A percentile compares a stretch with the other conserved stretches of the same genome.
These are phyloP conservation scores for Tetracladium setigerum DNA, from an alignment of 495 filamentous ascomycete genomes.

Conservation along the genomic window DNA sequence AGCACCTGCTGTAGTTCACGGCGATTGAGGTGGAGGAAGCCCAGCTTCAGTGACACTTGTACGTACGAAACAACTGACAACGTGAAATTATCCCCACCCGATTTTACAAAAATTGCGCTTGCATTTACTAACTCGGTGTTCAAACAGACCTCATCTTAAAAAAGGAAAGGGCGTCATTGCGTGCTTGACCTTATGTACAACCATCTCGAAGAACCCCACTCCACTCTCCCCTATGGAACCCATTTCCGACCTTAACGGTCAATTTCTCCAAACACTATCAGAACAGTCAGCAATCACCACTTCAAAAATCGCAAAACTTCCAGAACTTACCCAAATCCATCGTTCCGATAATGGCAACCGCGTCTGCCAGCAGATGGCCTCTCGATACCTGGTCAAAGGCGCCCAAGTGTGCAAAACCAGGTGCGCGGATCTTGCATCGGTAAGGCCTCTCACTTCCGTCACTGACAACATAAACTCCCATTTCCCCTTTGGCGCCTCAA, in stretches of 20 bases:
- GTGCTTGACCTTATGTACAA: conserved; percentile 18
- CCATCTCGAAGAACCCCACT: background rate
- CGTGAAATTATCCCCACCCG: too few species aligned
- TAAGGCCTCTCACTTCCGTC: conserved; percentile 96
- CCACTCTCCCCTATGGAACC: background rate
- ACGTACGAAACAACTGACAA: too few species aligned
- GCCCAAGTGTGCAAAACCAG: conserved; percentile 91
- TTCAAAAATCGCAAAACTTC: background rate
- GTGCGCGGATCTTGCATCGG: conserved; percentile 93
- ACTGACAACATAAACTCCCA: conserved; percentile 96
- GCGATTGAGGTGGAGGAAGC: too few species aligned
- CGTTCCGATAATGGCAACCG: conserved; percentile 92
- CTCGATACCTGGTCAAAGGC: conserved; percentile 89
- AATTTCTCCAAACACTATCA: conserved; percentile 55
- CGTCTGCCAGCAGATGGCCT: conserved; percentile 93
- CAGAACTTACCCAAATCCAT: conserved; percentile 65
- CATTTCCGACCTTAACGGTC: conserved; percentile 42
- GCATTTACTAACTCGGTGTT: conserved; percentile 17
- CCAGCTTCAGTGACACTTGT: too few species aligned
- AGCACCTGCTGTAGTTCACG: too few species aligned
- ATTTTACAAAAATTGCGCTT: conserved; percentile 6
- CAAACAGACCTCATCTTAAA: conserved; percentile 18
- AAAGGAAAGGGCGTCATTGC: conserved; percentile 12
- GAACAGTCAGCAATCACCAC: conserved; percentile 2
- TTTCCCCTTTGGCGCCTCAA: conserved; percentile 99